A percentile compares a stretch with the other conserved stretches of the same genome.
Conservation (phyloP, 2,329 filamentous ascomycete genomes). For the Cytospora piceae region DNA sequence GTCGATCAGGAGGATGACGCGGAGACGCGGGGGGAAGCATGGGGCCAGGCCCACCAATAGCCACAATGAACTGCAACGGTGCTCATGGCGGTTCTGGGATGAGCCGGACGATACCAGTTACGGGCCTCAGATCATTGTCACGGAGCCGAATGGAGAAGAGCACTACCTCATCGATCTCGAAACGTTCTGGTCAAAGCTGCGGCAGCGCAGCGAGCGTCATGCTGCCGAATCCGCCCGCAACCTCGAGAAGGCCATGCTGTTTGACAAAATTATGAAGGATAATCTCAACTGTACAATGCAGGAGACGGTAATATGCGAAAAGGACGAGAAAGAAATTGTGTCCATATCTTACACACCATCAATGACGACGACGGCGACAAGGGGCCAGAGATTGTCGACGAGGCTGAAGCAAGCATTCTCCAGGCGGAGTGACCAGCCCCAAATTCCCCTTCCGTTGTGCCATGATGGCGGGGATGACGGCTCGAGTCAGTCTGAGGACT, state of each 20-base stretch:
- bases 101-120: slow-evolving; percentile 22
- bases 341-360: background rate
- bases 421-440: background rate
- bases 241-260: background rate
- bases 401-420: slow-evolving; percentile 9
- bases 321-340: background rate
- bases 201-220: background rate
- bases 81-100: slow-evolving; percentile 15
- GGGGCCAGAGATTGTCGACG: slow-evolving; percentile 9
- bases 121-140: slow-evolving; percentile 26
- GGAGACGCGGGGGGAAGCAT: background rate
- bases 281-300: background rate
- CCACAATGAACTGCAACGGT: slow-evolving; percentile 4
- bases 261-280: background rate
- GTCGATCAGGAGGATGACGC: background rate
- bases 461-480: background rate
- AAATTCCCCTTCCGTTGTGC: slow-evolving; percentile 2
- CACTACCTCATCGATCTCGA: slow-evolving; percentile 25
- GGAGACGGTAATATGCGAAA: background rate
- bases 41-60: background rate
- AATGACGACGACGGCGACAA: background rate
- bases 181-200: background rate
- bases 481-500: background rate
- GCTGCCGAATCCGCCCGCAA: background rate
- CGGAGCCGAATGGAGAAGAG: slow-evolving; percentile 8